Evolutionary conservation across 1,139 yeast species (phyloP), one percentile per base, ranked within the genome.

Genomic region (Debaryomyces udenii): DNA sequence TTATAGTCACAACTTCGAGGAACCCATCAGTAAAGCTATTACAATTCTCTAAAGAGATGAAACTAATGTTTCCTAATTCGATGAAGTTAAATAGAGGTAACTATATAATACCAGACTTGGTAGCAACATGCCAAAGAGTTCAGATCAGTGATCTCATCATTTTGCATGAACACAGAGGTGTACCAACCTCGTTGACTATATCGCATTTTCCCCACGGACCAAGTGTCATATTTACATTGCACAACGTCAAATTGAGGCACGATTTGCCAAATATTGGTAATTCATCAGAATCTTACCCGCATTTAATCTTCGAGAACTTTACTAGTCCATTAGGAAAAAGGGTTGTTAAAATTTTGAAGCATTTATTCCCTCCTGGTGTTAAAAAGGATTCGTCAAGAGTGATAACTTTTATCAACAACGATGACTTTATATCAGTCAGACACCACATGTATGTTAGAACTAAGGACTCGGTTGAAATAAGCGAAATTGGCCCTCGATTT

Each of bases 171-270:
- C 99, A 93, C 65, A 78, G 99, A 64, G 99, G 99, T 77, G 93
- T 89, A 0, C 99, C 99, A 38, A 90, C 97, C 0, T 88, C 97
- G 1, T 58, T 93, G 45, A 93, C 99, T 1, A 70, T 93, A 27
- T 85, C 95, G 32, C 99, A 93, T 71, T 87, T 94, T 63, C 99
- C 99, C 4, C 96, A 93, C 62, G 99, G 99, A 0, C 99, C 99
- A 18, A 87, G 97, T 3, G 95, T 95, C 27, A 85, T 87, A 31
- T 94, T 93, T 70, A 88, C 98, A 5, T 72, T 93, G 46, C 99
- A 93, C 67, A 93, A 93, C 57, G 99, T 94, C 42, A 90, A 89
- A 33, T 73, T 94, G 46, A 82, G 98, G 62, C 99, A 93, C 62
- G 99, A 93, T 66, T 80, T 94, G 42, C 76, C 86, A 24, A 82